These are phyloP conservation scores for Aspergillus homomorphus DNA, from an alignment of 495 filamentous ascomycete genomes.

Conservation along the genomic window DNA sequence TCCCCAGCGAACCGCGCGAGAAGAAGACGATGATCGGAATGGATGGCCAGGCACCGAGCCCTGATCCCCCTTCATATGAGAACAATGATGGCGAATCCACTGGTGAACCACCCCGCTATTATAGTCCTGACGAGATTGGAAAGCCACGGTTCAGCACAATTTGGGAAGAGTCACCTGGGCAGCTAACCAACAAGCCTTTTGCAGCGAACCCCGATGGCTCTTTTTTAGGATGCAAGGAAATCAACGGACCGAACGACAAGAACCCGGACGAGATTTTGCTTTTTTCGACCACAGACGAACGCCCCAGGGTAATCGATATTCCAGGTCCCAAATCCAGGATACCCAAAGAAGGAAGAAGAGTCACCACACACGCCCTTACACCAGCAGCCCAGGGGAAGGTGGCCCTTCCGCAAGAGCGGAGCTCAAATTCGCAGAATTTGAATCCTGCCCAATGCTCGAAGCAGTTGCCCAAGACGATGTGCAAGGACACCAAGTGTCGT, in stretches of 20 bases:
- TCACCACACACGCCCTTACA: slow-evolving; percentile 10
- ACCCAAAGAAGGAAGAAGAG: slow-evolving; percentile 23
- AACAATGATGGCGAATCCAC: slow-evolving; percentile 8
- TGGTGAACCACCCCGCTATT: slow-evolving; percentile 26
- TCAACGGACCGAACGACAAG: slow-evolving; percentile 33
- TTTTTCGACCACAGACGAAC: slow-evolving; percentile 32
- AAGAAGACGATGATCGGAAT: slow-evolving; percentile 15
- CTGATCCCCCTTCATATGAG: slow-evolving; percentile 10
- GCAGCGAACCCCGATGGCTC: slow-evolving; percentile 35
- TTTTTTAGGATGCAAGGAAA: slow-evolving; percentile 50
- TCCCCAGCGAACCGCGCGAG: neutral
- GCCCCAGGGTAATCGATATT: slow-evolving; percentile 27
- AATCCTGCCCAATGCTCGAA: slow-evolving; percentile 44
- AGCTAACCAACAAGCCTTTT: slow-evolving; percentile 23
- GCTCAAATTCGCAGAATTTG: slow-evolving; percentile 41
- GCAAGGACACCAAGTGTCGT: slow-evolving; percentile 27
- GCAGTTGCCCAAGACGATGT: slow-evolving; percentile 31
- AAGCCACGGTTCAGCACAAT: slow-evolving; percentile 39
- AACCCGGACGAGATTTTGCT: slow-evolving; percentile 44
- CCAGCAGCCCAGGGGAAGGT: slow-evolving; percentile 21
- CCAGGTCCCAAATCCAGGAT: slow-evolving; percentile 25
- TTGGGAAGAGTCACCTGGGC: slow-evolving; percentile 35
- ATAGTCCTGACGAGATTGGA: slow-evolving; percentile 45
- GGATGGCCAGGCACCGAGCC: slow-evolving; percentile 25
- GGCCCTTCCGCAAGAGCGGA: slow-evolving; percentile 31